Percentiles rank a stretch among this genome's conserved stretches.
Evolutionary conservation across 2,329 filamentous ascomycete species (phyloP).

Genomic region (Davidsoniella neocaledoniae): DNA sequence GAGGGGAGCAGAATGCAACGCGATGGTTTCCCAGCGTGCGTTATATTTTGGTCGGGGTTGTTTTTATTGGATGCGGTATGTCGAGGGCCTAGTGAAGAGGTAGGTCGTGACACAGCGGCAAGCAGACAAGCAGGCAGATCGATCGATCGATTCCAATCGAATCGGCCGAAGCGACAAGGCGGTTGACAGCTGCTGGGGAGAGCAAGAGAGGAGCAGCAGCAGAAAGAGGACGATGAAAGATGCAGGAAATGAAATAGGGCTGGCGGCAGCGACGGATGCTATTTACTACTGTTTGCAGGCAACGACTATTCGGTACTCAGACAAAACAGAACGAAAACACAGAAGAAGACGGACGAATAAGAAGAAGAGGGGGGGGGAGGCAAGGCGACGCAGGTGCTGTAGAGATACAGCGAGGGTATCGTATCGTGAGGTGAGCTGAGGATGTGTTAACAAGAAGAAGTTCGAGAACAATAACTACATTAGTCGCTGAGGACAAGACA

Average conservation of each 20-base stretch:
- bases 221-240: no score
- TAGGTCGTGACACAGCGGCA: neutral
- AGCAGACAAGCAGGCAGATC: neutral
- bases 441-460: neutral
- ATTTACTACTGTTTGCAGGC: neutral
- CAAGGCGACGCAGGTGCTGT: neutral
- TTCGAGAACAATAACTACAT: no score
- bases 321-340: no score
- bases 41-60: conserved; percentile 3
- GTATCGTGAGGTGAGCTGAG: neutral
- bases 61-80: neutral
- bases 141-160: neutral
- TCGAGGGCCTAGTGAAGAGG: neutral
- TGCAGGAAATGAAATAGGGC: no score
- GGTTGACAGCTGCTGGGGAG: no score
- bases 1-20: neutral
- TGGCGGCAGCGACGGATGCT: no score
- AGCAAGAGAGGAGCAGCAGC: no score
- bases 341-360: no score
- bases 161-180: neutral
- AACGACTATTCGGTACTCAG: no score
- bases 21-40: neutral
- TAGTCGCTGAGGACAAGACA: no score
- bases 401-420: neutral
- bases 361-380: neutral